These are phyloP conservation scores for Talaromyces liani DNA, from an alignment of 495 filamentous ascomycete genomes.

Conservation along the genomic window DNA sequence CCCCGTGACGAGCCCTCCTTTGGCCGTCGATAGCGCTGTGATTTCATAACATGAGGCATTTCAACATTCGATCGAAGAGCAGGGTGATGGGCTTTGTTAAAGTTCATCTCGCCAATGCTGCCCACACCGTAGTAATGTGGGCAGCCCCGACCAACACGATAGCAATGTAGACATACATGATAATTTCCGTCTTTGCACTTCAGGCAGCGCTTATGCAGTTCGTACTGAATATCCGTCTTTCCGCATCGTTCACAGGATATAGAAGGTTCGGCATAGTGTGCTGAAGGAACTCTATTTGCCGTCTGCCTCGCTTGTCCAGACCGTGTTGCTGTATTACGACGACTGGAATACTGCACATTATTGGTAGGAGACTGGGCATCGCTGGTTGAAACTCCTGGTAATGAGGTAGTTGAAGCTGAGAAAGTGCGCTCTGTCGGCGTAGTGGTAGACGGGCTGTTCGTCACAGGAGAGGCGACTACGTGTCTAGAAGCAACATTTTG, in stretches of 20 bases:
- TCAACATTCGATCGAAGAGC: conserved; percentile 34
- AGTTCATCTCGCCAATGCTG: conserved; percentile 51
- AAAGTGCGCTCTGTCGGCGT: background rate
- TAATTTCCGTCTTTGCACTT: conserved; percentile 61
- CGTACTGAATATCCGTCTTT: conserved; percentile 64
- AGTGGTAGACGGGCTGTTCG: background rate
- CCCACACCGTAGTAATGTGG: conserved; percentile 74
- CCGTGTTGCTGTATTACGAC: conserved; percentile 13
- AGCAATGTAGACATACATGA: conserved; percentile 74
- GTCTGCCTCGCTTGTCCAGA: conserved; percentile 29
- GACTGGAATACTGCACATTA: conserved; percentile 13
- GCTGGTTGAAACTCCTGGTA: conserved; percentile 1
- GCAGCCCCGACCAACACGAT: conserved; percentile 65
- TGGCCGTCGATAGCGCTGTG: conserved; percentile 60
- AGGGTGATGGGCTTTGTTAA: conserved; percentile 37
- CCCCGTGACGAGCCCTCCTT: conserved; percentile 21
- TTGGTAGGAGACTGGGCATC: conserved; percentile 10
- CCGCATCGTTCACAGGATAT: conserved; percentile 64
- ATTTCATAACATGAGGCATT: conserved; percentile 57
- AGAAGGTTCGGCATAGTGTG: conserved; percentile 58
- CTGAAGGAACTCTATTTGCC: conserved; percentile 22
- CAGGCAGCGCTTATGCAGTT: conserved; percentile 70
- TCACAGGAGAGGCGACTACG: conserved; percentile 14
- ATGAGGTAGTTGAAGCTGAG: conserved; percentile 1
- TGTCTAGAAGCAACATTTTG: conserved; percentile 17